Base-by-base conservation (phyloP, 2,329 filamentous ascomycete species). In the Coniochaeta ligniaria region DNA sequence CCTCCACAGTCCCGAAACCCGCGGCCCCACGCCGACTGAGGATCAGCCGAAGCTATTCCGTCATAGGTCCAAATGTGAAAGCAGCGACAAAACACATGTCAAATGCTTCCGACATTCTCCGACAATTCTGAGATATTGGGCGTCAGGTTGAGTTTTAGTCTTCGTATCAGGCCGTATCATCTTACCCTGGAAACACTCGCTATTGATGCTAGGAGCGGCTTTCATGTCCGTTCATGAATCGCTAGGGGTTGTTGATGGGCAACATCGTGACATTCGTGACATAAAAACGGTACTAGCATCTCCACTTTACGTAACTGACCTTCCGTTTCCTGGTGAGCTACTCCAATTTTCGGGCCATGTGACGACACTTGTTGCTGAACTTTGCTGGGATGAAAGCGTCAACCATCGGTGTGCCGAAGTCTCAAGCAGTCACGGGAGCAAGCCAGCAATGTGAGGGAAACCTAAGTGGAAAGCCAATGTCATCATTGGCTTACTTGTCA, bases 21-120 rank as follows among this genome's bases (percentile, higher is more conserved):
- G n/a, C 54, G n/a, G 31, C 54, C 35, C 54, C 35, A 38, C 31
- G 54, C 35, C 54, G 31, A 31, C 43, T 47, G 47, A 11, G 3
- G 31, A 56, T 56, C 33, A 36, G 54, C 56, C 56, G 56, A 58
- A 58, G 20, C 56, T 35, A 58, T 58, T 41, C 56, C 36, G 56
- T 58, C 56, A 58, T 58, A 58, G 56, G 56, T 45, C 56, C 7
- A 58, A 45, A n/a, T 35, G 36, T 33, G 22, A 28, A 12, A 14
- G 12, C 11, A 57, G n/a, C n/a, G 20, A 36, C 17, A 41, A 22
- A 12, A 41, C 20, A 5, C 14, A 14, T 36, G 35, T 36, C 6
- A 14, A 36, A 20, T 28, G 35, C 55, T 43, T 45, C 56, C 56
- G 56, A 58, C 56, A 43, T 58, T 58, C 17, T 20, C 56, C 56